Conservation (phyloP, 2,329 filamentous ascomycete species). For the Lithohypha guttulata region DNA sequence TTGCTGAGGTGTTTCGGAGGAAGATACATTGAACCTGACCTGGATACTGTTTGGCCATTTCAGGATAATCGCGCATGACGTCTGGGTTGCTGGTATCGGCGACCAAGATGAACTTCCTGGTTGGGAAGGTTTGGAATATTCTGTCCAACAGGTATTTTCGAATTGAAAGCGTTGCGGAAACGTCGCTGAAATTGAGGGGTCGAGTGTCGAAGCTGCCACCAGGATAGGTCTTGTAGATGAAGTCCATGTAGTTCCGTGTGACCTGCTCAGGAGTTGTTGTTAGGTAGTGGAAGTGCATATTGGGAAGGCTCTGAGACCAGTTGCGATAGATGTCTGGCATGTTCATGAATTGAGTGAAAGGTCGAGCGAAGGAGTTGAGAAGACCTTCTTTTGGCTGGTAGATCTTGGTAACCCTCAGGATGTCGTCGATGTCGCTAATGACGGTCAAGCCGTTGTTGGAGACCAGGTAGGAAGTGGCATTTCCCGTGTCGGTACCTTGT, state of each 20-base stretch:
- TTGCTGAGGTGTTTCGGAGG: conserved; percentile 61
- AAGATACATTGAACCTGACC: conserved; percentile 68
- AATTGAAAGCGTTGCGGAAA: conserved; percentile 59
- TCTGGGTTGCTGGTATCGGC: conserved; percentile 69
- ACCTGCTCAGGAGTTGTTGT: conserved; percentile 71
- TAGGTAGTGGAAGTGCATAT: conserved; percentile 71
- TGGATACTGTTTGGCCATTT: conserved; percentile 55
- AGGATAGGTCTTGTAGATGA: conserved; percentile 69
- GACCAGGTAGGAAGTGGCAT: conserved; percentile 66
- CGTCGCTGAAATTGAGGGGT: conserved; percentile 69
- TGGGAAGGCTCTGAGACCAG: conserved; percentile 55
- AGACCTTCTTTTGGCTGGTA: conserved; percentile 64
- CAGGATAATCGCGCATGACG: conserved; percentile 54
- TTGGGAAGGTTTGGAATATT: conserved; percentile 63
- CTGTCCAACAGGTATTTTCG: conserved; percentile 59
- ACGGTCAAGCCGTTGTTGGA: conserved; percentile 60
- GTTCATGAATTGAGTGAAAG: conserved; percentile 63
- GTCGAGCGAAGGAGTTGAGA: conserved; percentile 62
- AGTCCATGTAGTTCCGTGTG: conserved; percentile 64
- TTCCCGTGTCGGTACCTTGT: conserved; percentile 54
- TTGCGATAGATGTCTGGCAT: conserved; percentile 72
- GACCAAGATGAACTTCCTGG: conserved; percentile 64
- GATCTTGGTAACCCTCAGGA: conserved; percentile 70
- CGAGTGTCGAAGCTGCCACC: conserved; percentile 67
- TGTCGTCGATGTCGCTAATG: conserved; percentile 69